Evolutionary conservation across 768 basidiomycete genomes (phyloP).

Genomic region (Suillus fuscotomentosus): DNA sequence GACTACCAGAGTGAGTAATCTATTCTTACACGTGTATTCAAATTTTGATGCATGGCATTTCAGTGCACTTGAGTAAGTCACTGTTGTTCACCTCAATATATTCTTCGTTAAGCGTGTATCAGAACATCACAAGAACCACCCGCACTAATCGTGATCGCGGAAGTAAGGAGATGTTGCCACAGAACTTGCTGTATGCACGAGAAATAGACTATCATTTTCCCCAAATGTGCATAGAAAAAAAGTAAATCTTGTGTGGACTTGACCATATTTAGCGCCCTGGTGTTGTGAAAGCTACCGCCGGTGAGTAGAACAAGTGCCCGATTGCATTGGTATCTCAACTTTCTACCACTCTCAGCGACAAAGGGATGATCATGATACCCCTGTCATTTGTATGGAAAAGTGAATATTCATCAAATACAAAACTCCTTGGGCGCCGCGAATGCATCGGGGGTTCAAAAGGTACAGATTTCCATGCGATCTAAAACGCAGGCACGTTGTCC

Average conservation of each 20-base stretch:
- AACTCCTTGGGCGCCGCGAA: not conserved
- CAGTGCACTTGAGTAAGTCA: constrained; percentile 83
- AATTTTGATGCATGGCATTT: constrained; percentile 12
- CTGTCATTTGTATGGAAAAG: not conserved
- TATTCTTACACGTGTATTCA: not conserved
- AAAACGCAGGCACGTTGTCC: not conserved
- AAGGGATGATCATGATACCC: not conserved
- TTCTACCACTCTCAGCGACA: not conserved
- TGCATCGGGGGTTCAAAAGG: not conserved
- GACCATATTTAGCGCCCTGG: not conserved
- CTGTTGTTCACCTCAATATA: not conserved
- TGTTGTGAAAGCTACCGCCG: not conserved
- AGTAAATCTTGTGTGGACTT: not conserved
- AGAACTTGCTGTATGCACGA: constrained; percentile 8
- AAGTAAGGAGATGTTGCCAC: constrained; percentile 7
- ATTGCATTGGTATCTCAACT: not conserved
- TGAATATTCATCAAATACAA: not conserved
- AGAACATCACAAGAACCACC: constrained; percentile 92
- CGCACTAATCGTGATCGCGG: constrained; percentile 50
- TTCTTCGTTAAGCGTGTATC: constrained; percentile 19
- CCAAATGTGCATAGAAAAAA: not conserved
- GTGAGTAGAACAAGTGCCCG: not conserved
- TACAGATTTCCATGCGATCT: not conserved
- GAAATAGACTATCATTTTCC: constrained; percentile 21
- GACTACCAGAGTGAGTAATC: constrained; percentile 82